A percentile compares a stretch with the other conserved stretches of the same genome.
phyloP scores from a whole-genome alignment of 768 basidiomycete species.

The Suillus americanus region DNA sequence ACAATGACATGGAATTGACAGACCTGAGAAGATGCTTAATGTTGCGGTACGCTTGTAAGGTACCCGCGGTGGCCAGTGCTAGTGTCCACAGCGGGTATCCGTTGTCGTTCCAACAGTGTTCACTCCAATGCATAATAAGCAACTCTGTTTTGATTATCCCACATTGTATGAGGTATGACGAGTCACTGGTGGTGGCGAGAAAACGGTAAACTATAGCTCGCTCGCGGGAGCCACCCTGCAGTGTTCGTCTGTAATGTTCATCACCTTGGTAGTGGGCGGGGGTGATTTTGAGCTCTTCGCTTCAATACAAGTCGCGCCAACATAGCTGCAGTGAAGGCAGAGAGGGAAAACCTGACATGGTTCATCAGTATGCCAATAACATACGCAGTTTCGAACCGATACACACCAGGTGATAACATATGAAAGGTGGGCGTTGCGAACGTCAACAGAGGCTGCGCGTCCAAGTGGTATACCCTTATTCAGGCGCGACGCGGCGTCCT shows the following conservation, averaged over 20 bases:
- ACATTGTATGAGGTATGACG: not conserved
- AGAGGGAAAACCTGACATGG: constrained; percentile 78
- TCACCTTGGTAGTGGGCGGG: constrained; percentile 58
- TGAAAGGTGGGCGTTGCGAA: constrained; percentile 91
- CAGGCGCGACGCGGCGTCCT: constrained; percentile 60
- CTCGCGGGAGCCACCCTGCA: not conserved
- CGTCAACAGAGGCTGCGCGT: constrained; percentile 75
- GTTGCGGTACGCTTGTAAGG: not conserved
- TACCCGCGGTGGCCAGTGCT: not conserved
- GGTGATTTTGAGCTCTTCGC: constrained; percentile 45
- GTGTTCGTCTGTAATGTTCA: not conserved
- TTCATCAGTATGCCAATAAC: constrained; percentile 2
- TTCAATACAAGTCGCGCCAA: constrained; percentile 65
- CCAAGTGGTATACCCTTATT: constrained; percentile 83
- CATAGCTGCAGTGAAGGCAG: constrained; percentile 83
- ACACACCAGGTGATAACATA: constrained; percentile 93
- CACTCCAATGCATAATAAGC: not conserved
- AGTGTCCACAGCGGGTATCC: not conserved
- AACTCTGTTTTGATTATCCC: not conserved
- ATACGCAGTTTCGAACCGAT: not conserved
- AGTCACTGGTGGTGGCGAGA: not conserved
- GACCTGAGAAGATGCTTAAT: not conserved
- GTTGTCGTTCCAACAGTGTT: no score
- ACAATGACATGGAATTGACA: not conserved
- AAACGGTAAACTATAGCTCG: not conserved